phyloP scores from a whole-genome alignment of 257 asterid species.

The Gentiana dahurica region DNA sequence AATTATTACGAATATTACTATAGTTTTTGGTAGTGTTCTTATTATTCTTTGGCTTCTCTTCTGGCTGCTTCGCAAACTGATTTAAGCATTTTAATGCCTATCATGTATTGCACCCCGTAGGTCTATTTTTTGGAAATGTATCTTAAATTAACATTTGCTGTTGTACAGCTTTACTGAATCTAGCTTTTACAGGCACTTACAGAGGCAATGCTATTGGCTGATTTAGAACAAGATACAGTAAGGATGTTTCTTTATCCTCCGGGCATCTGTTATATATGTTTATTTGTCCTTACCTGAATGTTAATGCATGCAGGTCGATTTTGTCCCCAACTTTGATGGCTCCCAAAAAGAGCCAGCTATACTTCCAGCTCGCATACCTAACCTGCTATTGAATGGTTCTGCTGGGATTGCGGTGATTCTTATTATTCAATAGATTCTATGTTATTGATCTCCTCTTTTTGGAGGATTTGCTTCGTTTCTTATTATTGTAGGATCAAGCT shows the following conservation, averaged over 20 bases:
- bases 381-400: conserved; percentile 83
- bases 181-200: conserved; percentile 61
- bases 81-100: too few species aligned
- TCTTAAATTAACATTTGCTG: too few species aligned
- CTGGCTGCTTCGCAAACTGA: too few species aligned
- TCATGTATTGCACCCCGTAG: too few species aligned
- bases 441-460: not conserved
- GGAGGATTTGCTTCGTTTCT: not conserved
- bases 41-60: too few species aligned
- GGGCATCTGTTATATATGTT: conserved; percentile 10
- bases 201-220: conserved; percentile 90
- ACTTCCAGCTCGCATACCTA: conserved; percentile 95
- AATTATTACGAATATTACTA: too few species aligned
- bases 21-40: too few species aligned
- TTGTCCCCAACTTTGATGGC: conserved; percentile 88
- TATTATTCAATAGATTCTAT: conserved; percentile 10
- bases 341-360: conserved; percentile 96
- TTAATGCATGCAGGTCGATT: conserved; percentile 68
- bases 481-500: too few species aligned
- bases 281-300: not conserved
- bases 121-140: too few species aligned
- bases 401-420: conserved; percentile 91
- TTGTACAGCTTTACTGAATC: too few species aligned
- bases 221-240: conserved; percentile 84
- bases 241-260: conserved; percentile 16